Base-by-base conservation (phyloP, 2,329 filamentous ascomycete species). In the Penicillium sp. region DNA sequence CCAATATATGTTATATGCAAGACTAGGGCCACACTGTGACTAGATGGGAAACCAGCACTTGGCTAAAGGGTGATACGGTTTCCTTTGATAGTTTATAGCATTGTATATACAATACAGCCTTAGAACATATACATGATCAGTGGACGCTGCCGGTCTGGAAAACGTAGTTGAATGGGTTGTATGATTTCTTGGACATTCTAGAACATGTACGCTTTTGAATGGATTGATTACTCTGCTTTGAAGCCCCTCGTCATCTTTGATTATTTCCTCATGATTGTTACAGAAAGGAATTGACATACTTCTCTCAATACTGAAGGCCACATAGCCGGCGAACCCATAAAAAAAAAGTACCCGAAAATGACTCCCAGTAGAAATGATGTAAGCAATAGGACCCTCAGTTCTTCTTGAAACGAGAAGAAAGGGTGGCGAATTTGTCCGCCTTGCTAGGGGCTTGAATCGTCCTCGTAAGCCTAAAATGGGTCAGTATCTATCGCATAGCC, bases 381-480 rank as follows among this genome's bases (percentile, higher is more conserved):
- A 41, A 51, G 8, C 33, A 39, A 24, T 16, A 11, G 11, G 2
- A 22, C 10, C 22, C 3, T 19, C 50, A 58, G 21, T 57, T 57
- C 76, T 89, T 86, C 48, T 88, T 89, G 68, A 91, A 91, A 60
- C 89, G 83, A 31, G 87, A 90, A n/a, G 88, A 90, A 66, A 91
- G 84, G 58, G 88, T 88, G 49, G 85, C 82, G 58, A 91, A 84
- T 44, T 89, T 88, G 48, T 88, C 84, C 31, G 80, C 80, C 66
- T 84, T 84, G 53, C 77, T 79, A 7, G 86, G 80, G 57, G 79
- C 82, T 65, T 86, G 84, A 10, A 88, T 79, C 2, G 84, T 82
- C 47, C 85, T 81, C 19, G 87, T 90, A 60, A 91, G 82, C 68
- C 87, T 90, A 67, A 37, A 27, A 58, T 52, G 37, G 19, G 53